These are phyloP conservation scores for Nigrospora oryzae DNA, from an alignment of 2,329 filamentous ascomycete species.

Conservation along the genomic window DNA sequence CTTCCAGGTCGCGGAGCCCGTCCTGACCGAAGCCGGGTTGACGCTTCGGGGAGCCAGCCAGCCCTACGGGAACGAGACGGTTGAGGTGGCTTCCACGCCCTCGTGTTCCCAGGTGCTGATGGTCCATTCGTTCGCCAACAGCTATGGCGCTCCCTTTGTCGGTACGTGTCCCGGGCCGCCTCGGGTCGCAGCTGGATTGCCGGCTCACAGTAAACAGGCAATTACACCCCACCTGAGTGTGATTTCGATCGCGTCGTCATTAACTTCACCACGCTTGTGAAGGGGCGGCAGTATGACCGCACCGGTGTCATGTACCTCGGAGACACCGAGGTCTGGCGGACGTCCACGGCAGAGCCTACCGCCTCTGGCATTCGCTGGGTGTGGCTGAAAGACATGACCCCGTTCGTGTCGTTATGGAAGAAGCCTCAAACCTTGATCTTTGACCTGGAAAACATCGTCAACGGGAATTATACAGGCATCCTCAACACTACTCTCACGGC, in stretches of 20 bases:
- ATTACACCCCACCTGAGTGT: slow-evolving; percentile 59
- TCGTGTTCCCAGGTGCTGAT: slow-evolving; percentile 53
- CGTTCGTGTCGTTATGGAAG: slow-evolving; percentile 61
- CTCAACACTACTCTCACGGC: slow-evolving; percentile 71
- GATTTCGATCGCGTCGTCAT: slow-evolving; percentile 67
- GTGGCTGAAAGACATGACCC: slow-evolving; percentile 72
- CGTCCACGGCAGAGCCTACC: slow-evolving; percentile 74
- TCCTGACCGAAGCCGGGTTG: slow-evolving; percentile 40
- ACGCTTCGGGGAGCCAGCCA: slow-evolving; percentile 25
- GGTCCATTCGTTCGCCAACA: slow-evolving; percentile 61
- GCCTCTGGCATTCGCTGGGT: slow-evolving; percentile 61
- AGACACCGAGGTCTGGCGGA: slow-evolving; percentile 74
- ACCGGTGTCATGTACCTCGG: slow-evolving; percentile 68
- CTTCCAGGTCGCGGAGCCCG: slow-evolving; percentile 62
- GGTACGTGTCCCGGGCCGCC: slow-evolving; percentile 34
- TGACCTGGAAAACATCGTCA: slow-evolving; percentile 67
- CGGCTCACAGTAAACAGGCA: slow-evolving; percentile 30
- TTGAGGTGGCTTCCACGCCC: slow-evolving; percentile 12
- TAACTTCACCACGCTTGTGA: slow-evolving; percentile 66
- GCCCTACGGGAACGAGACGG: slow-evolving; percentile 15
- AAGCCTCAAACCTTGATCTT: slow-evolving; percentile 67
- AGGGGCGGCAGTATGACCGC: slow-evolving; percentile 68
- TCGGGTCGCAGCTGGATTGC: background rate
- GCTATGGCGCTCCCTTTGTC: slow-evolving; percentile 66
- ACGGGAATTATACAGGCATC: slow-evolving; percentile 61